Base-by-base conservation (phyloP, 495 filamentous ascomycete genomes). In the Aspergillus heteromorphus region DNA sequence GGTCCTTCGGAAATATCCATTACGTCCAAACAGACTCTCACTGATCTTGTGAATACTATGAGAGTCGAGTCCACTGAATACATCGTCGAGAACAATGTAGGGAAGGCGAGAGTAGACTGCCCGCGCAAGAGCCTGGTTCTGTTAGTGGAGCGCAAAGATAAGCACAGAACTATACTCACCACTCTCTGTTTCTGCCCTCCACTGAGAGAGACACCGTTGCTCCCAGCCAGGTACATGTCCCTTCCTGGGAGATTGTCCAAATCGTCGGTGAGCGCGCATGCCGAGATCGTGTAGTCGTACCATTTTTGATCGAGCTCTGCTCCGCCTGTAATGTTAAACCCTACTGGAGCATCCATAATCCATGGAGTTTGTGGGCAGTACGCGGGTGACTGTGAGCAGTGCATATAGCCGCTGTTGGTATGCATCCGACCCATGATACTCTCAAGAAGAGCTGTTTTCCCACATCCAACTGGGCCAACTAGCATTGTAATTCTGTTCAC, bases 1-100 rank as follows among this genome's bases (percentile, higher is more conserved):
- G 7, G 20, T 21, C 4, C 42, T 10, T 14, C 8, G 47, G 43
- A 49, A 68, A 50, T 36, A 52, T 19, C 19, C 60, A 51, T 16
- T 50, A 9, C 9, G 29, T 23, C 18, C 48, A 51, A 50, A 54
- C 19, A 63, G 47, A n/a, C 48, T 40, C 9, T 53, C 16, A 2
- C 41, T 9, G 2, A 65, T 51, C 8, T 14, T 18, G 1, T 18
- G 21, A 7, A 51, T 29, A 0, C 41, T 59, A 8, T 27, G 17
- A 5, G 51, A 6, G 40, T 65, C 63, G 5, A 76, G 58, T 0
- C 62, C 73, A 40, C 70, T 72, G 17, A 76, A 62, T 0, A 68
- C 59, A 49, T 76, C 68, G 54, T 76, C 74, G 0, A 77, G 59
- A 31, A 78, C 30, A 3, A 75, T 6, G 4, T 65, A 56, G 4